Evolutionary conservation across 768 basidiomycete species (phyloP), one percentile per base, ranked within the genome.

Genomic region (Infundibulicybe gibba): DNA sequence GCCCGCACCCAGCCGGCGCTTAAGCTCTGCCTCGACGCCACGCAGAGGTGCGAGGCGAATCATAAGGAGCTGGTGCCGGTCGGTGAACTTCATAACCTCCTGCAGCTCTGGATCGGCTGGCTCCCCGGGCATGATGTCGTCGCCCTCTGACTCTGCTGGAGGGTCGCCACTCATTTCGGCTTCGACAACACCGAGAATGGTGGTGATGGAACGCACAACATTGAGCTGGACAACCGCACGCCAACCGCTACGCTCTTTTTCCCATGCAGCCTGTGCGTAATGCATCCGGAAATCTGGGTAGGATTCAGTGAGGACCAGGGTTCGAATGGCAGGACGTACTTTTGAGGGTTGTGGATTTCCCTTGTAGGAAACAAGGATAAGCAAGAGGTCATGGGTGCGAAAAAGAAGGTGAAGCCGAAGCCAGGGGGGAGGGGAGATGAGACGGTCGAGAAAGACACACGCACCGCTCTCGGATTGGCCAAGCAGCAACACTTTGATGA

Each of bases 171-270:
- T 69, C 60, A 82, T 64, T 42, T 83, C 83, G 4, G 69, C 65
- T 53, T 80, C 72, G 43, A 90, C 63, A 45, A 80, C 72, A 44
- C 77, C 75, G 49, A 88, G 75, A 49, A 91, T 81, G 49, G 70
- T 68, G 38, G 79, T 82, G 54, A 89, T 75, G 34, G 83, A 82
- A 43, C 79, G 82, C 32, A 90, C 79, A 53, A 91, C 75, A 62
- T 91, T 91, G 45, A 91, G 81, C 51, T 88, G 87, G 11, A 91
- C 78, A 47, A 90, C 83, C 0, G 81, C 71, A 16, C 84, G 79
- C 89, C 89, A 91, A 38, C 84, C 81, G 15, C 74, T 67, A 17
- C 87, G 82, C 56, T 91, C 88, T 40, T 69, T 68, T 43, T 71
- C 70, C 84, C 85, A 89, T 49, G 80, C 79, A 1, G 73, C 68